phyloP scores from a whole-genome alignment of 2,329 filamentous ascomycete genomes.

The Emericellopsis atlantica region DNA sequence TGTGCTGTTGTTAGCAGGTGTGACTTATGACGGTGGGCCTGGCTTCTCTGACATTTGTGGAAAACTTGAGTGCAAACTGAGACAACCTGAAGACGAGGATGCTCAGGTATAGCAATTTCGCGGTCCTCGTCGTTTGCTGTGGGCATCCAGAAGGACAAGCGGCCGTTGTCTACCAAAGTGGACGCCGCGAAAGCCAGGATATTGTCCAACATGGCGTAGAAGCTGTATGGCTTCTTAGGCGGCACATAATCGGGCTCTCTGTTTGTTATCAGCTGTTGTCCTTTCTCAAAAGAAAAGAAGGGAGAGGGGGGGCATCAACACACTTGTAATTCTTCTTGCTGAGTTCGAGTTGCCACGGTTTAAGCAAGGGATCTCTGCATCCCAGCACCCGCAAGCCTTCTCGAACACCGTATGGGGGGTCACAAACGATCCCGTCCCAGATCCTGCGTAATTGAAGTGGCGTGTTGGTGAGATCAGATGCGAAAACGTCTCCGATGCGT shows the following conservation, averaged over 20 bases:
- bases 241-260: slow-evolving; percentile 58
- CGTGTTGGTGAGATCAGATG: slow-evolving; percentile 78
- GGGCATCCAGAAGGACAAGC: slow-evolving; percentile 95
- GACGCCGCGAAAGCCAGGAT: slow-evolving; percentile 71
- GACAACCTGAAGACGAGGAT: slow-evolving; percentile 62
- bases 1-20: slow-evolving; percentile 4
- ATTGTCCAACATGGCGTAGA: slow-evolving; percentile 79
- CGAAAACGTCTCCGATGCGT: slow-evolving; percentile 64
- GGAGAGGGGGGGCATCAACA: slow-evolving; percentile 11
- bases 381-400: slow-evolving; percentile 87
- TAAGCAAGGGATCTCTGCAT: slow-evolving; percentile 51
- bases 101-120: slow-evolving; percentile 63
- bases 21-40: background rate
- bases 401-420: slow-evolving; percentile 90
- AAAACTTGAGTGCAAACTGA: slow-evolving; percentile 76
- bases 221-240: slow-evolving; percentile 86
- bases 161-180: slow-evolving; percentile 65
- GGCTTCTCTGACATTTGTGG: slow-evolving; percentile 57
- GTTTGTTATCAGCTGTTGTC: background rate
- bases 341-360: slow-evolving; percentile 49
- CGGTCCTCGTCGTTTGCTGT: slow-evolving; percentile 70
- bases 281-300: background rate
- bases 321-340: slow-evolving; percentile 59
- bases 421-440: slow-evolving; percentile 86
- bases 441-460: slow-evolving; percentile 50